These are phyloP conservation scores for Mycena vulgaris DNA, from an alignment of 768 basidiomycete species.

Conservation along the genomic window DNA sequence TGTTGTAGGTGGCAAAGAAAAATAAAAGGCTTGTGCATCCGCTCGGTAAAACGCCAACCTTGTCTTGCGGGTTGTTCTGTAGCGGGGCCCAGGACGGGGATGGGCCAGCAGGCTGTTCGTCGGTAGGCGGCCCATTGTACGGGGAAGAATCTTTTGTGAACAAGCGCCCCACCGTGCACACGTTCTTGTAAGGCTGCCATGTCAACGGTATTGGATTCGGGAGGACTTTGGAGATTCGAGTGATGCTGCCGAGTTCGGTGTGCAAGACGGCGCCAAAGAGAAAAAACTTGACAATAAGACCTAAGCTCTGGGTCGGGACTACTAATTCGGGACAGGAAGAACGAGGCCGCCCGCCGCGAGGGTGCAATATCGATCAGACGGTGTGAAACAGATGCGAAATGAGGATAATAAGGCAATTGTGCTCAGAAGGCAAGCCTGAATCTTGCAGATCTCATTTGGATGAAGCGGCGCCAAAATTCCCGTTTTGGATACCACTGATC, in stretches of 20 bases:
- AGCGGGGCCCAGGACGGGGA: slow-evolving; percentile 57
- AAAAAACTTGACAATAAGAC: slow-evolving; percentile 66
- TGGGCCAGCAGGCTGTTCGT: slow-evolving; percentile 61
- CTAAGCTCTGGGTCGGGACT: slow-evolving; percentile 60
- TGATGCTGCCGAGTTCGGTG: slow-evolving; percentile 51
- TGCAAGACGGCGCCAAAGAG: slow-evolving; percentile 51
- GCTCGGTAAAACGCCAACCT: slow-evolving; percentile 52
- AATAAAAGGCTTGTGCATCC: slow-evolving; percentile 33
- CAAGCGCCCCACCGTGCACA: slow-evolving; percentile 52
- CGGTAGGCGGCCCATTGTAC: slow-evolving; percentile 66
- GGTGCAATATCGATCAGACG: slow-evolving; percentile 15
- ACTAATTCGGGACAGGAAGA: slow-evolving; percentile 49
- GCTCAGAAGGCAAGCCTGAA: slow-evolving; percentile 19
- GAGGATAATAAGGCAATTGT: slow-evolving; percentile 37
- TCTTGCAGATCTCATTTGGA: slow-evolving; percentile 15
- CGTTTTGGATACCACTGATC: no score
- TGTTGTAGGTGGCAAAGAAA: slow-evolving; percentile 19
- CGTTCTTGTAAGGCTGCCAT: slow-evolving; percentile 65
- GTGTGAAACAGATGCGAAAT: slow-evolving; percentile 35
- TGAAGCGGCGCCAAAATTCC: background rate
- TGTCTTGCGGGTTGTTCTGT: slow-evolving; percentile 53
- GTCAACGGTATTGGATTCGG: slow-evolving; percentile 66
- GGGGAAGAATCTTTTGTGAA: slow-evolving; percentile 65
- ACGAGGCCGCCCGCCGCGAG: slow-evolving; percentile 25
- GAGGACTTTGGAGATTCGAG: slow-evolving; percentile 53